Percentiles rank a stretch among this genome's conserved stretches.
Evolutionary conservation across 345 rosid species (phyloP).

Genomic region (Leavenworthia alabamica): DNA sequence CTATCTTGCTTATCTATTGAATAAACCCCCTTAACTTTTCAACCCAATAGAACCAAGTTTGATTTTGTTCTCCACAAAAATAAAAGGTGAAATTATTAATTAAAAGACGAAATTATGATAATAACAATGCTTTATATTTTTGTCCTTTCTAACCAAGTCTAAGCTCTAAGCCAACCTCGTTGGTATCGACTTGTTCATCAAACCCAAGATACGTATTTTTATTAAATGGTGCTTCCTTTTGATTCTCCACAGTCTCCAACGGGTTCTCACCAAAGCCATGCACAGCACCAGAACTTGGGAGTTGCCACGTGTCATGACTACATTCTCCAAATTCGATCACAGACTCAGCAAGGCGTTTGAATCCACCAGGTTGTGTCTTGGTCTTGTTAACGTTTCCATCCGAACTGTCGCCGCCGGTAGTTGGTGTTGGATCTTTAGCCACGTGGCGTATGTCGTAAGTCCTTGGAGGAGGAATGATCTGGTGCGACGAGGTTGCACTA

Average conservation of each 20-base stretch:
- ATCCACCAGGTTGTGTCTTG: conserved; percentile 29
- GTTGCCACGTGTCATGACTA: conserved; percentile 27
- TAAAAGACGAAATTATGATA: not conserved
- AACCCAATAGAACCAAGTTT: conserved; percentile 2
- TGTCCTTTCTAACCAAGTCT: conserved; percentile 22
- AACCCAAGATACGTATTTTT: conserved; percentile 13
- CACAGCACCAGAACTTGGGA: conserved; percentile 15
- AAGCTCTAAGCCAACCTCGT: conserved; percentile 34
- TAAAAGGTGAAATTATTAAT: conserved; percentile 10
- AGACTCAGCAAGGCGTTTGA: conserved; percentile 23
- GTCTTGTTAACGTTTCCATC: too few relatives aligned
- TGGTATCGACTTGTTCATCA: conserved; percentile 26
- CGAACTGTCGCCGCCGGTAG: conserved; percentile 15
- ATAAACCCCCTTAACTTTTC: too few relatives aligned
- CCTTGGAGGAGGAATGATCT: conserved; percentile 37
- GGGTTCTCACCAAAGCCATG: conserved; percentile 27
- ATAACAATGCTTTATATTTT: not conserved
- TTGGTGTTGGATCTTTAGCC: conserved; percentile 31
- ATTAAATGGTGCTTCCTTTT: conserved; percentile 6
- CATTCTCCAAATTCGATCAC: conserved; percentile 23
- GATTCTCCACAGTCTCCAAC: too few relatives aligned
- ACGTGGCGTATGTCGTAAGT: conserved; percentile 63
- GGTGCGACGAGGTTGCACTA: conserved; percentile 20
- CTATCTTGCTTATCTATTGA: too few relatives aligned
- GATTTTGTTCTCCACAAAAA: not conserved